phyloP scores from a whole-genome alignment of 1,284 basidiomycete genomes.

The Austropuccinia psidii region DNA sequence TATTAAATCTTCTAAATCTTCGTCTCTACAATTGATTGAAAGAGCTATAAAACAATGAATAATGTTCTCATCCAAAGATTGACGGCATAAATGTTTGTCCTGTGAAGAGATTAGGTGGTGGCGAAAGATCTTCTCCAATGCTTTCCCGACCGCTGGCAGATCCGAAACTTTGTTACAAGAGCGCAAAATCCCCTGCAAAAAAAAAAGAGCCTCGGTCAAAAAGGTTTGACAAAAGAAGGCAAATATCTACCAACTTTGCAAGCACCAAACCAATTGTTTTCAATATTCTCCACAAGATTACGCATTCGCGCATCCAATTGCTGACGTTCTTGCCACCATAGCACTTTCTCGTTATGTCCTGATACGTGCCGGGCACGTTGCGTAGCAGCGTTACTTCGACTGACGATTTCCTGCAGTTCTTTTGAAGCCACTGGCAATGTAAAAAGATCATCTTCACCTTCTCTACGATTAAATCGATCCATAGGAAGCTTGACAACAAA shows the following conservation, averaged over 20 bases:
- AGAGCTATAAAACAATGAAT: constrained; percentile 80
- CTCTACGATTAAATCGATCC: constrained; percentile 64
- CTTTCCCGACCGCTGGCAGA: not conserved
- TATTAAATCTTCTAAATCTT: constrained; percentile 88
- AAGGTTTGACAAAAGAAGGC: not conserved
- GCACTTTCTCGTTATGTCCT: constrained; percentile 48
- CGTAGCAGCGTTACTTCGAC: constrained; percentile 66
- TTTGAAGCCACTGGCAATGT: constrained; percentile 64
- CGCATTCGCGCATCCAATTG: constrained; percentile 69
- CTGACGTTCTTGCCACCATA: constrained; percentile 77
- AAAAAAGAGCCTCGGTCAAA: not conserved
- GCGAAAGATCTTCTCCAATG: constrained; percentile 26
- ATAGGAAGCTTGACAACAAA: constrained; percentile 82
- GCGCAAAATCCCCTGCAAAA: constrained; percentile 27
- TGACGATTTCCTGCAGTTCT: constrained; percentile 72
- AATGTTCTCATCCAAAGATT: constrained; percentile 60
- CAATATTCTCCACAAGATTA: constrained; percentile 71
- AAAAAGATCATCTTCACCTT: constrained; percentile 64
- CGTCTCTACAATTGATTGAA: constrained; percentile 70
- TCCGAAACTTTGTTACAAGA: constrained; percentile 18
- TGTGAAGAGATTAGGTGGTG: constrained; percentile 53
- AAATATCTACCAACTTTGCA: constrained; percentile 65
- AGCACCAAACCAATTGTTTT: constrained; percentile 92
- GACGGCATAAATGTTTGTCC: constrained; percentile 56
- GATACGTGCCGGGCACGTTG: constrained; percentile 65